Base-by-base conservation (phyloP, 2,329 filamentous ascomycete genomes). In the Colletotrichum navitas region DNA sequence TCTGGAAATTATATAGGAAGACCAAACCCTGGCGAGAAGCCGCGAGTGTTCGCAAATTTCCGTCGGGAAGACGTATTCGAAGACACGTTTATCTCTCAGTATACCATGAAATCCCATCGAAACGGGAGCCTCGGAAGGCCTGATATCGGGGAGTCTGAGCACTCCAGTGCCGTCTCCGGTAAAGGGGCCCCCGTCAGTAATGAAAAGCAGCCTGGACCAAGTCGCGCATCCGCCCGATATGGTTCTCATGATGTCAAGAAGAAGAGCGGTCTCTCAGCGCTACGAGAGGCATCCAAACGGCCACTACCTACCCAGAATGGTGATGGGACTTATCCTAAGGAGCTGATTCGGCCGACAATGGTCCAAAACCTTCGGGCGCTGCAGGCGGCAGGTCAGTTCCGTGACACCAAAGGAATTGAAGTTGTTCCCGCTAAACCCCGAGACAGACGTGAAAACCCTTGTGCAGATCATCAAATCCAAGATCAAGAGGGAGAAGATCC, bases 281-380 rank as follows among this genome's bases (percentile, higher is more conserved):
- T 83, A 36, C 76, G 80, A 3, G 76, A 82, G 65, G 86, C 89
- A 5, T 89, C 90, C 1, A 84, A 84, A 69, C 83, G 88, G n/a
- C 91, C 92, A 12, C 80, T 92, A 41, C 91, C 92, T 0, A 89
- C 84, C 1, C 85, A 92, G 75, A 86, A 85, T 65, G 90, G 90
- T 34, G 87, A 91, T 77, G 90, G 90, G n/a, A 86, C 87, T 2
- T 92, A 90, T 68, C 81, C 85, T 5, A 76, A 78, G 10, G 78
- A 83, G 1, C 81, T 82, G n/a, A 83, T 84, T 74, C 84, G 86
- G 18, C 86, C 86, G 0, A 85, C 86, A 1, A 75, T 91, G 45
- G 82, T 83, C 71, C 80, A 86, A 60, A 91, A 93, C 75, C 74
- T 93, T 60, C 88, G 84, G 73, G 81, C 86, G 6, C 79, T 94